Evolutionary conservation across 495 filamentous ascomycete species (phyloP).

Genomic region (Patellaria atrata): DNA sequence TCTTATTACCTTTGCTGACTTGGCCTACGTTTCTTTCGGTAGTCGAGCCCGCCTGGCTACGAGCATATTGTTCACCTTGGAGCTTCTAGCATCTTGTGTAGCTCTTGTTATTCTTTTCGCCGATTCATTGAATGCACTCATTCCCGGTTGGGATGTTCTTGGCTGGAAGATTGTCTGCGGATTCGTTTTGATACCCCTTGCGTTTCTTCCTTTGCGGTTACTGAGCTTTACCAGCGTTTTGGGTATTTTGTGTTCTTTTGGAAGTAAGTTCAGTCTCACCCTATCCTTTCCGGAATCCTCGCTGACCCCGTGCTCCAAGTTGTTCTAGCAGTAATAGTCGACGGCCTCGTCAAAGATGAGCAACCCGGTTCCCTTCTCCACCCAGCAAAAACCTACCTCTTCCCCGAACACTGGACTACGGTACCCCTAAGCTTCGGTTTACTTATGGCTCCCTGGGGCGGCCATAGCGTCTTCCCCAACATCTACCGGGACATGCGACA

Average conservation of each 20-base stretch:
- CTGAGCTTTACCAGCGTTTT: constrained; percentile 84
- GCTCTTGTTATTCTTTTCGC: constrained; percentile 88
- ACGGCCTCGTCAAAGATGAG: constrained; percentile 71
- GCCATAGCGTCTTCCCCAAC: constrained; percentile 89
- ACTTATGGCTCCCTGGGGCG: constrained; percentile 94
- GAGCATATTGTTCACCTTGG: constrained; percentile 73
- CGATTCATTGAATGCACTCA: constrained; percentile 67
- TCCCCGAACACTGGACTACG: constrained; percentile 76
- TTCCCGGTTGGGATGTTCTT: constrained; percentile 54
- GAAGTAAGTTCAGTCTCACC: constrained; percentile 45
- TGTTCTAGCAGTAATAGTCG: constrained; percentile 61
- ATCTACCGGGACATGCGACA: constrained; percentile 98
- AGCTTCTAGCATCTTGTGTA: constrained; percentile 78
- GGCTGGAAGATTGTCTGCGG: constrained; percentile 85
- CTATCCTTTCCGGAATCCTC: background rate
- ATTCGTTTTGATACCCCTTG: constrained; percentile 64
- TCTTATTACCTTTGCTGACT: constrained; percentile 77
- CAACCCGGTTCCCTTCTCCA: constrained; percentile 70
- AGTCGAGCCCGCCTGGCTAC: constrained; percentile 62
- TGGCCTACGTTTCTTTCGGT: constrained; percentile 90
- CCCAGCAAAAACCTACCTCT: constrained; percentile 64
- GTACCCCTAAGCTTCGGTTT: constrained; percentile 89
- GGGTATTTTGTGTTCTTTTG: constrained; percentile 75
- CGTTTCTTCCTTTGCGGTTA: constrained; percentile 70
- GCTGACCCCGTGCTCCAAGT: constrained; percentile 36